Evolutionary conservation across 2,329 filamentous ascomycete genomes (phyloP), one percentile per base, ranked within the genome.

Genomic region (Ophiostoma ulmi): DNA sequence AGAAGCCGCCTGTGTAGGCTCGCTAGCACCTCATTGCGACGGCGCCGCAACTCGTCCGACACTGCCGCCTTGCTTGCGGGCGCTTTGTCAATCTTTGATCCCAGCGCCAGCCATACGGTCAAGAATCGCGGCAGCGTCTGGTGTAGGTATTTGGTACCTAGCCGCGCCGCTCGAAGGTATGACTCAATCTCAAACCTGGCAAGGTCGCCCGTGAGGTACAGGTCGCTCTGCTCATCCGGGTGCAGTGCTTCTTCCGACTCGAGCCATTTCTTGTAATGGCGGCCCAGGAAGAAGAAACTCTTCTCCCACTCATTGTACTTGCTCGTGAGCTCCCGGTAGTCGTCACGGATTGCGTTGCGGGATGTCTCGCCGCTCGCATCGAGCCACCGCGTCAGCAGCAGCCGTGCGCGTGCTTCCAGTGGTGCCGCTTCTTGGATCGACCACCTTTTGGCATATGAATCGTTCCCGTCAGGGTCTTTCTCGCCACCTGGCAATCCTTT

Each of bases 381-480:
- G 38, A 97, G 89, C 96, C 96, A 99, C 78, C 97, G 98, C 14
- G 95, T 95, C 36, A 97, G 87, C 48, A 98, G 84, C 10, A 99
- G 84, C 77, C 97, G 90, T 35, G 95, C 94, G 78, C 93, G 86
- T 7, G 89, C 90, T n/a, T 87, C 88, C 64, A 93, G 80, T 52
- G 73, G 73, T 10, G 38, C 67, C 31, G 39, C 48, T 48, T 63
- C 63, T 13, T 64, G 67, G 10, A 39, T 52, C 1, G 71, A 68
- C 66, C 70, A 67, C 11, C 41, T 66, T 20, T 72, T 52, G 31
- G 66, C 61, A 44, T 65, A 38, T 13, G 52, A 14, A 5, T 41
- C 67, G 3, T 39, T 65, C 14, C 31, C 39, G 4, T 26, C 17
- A 14, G 22, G 44, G 31, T n/a, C 67, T 1, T 36, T 55, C 35